Base-by-base conservation (phyloP, 2,329 filamentous ascomycete species). In the Sclerotinia spermophila region DNA sequence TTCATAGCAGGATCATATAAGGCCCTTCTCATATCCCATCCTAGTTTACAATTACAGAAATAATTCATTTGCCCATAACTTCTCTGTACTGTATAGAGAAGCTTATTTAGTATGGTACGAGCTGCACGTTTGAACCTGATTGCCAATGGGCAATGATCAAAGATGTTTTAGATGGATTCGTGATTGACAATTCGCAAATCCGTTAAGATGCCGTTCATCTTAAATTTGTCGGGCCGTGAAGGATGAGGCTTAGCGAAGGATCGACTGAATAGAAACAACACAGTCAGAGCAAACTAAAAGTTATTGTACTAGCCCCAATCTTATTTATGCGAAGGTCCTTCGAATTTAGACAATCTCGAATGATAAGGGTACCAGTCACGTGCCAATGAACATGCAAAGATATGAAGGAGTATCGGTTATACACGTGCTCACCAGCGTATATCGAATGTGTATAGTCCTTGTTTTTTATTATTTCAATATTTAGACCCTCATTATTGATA, bases 181-280 rank as follows among this genome's bases (percentile, higher is more conserved):
- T 35, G 11, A 59, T 59, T 59, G 33, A 17, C 3, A 38, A 4
- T 48, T 40, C 7, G 21, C 24, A n/a, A 27, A n/a, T 13, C 24
- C 3, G 0, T 13, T 15, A 33, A 42, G 30, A 13, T 35, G 42
- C 24, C 21, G 27, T 2, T 5, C 15, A 62, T 24, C 10, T 62
- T 1, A 27, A 35, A 15, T 35, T n/a, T 40, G 56, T 40, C 6
- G 15, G 35, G 8, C 35, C 15, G n/a, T 42, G 35, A 24, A 62
- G 42, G 60, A 62, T 62, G 30, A 48, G 42, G 60, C 42, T 62
- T 62, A 17, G 42, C 30, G 60, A 62, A 62, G 30, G 42, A 62
- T 35, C 30, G 42, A 33, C 42, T 1, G 30, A 30, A 33, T 6
- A 17, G 35, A n/a, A 30, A 45, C 7, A 60, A 27, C 13, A 45